These are phyloP conservation scores for Cladosporium halotolerans DNA, from an alignment of 2,329 filamentous ascomycete species.

Conservation along the genomic window DNA sequence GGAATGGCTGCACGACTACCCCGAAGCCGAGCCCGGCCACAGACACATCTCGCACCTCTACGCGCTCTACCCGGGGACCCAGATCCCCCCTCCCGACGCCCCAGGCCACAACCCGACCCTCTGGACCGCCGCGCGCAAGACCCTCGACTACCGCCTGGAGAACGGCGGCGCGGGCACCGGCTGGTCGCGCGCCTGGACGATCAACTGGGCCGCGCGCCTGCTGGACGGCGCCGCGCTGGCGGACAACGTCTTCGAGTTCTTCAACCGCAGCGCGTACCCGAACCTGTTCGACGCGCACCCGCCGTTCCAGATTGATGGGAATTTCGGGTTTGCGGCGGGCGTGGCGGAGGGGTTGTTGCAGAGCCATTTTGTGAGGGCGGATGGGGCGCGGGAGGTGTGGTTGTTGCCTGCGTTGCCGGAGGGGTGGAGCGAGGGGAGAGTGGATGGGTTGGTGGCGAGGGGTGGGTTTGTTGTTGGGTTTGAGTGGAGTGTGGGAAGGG, in stretches of 20 bases:
- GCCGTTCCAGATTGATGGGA: slow-evolving; percentile 56
- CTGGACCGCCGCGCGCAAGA: slow-evolving; percentile 40
- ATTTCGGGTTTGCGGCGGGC: slow-evolving; percentile 48
- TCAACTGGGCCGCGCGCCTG: slow-evolving; percentile 48
- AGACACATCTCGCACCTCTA: slow-evolving; percentile 51
- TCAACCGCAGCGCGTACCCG: slow-evolving; percentile 8
- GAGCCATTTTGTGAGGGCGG: slow-evolving; percentile 1
- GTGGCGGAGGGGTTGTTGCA: slow-evolving; percentile 13
- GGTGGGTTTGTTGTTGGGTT: slow-evolving; percentile 6
- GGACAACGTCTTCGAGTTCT: slow-evolving; percentile 34
- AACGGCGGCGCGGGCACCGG: slow-evolving; percentile 49
- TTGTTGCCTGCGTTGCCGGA: slow-evolving; percentile 20
- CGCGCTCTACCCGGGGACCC: slow-evolving; percentile 52
- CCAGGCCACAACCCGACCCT: slow-evolving; percentile 42
- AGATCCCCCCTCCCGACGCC: slow-evolving; percentile 38
- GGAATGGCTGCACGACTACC: slow-evolving; percentile 47
- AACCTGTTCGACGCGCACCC: slow-evolving; percentile 30
- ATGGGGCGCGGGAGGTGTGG: slow-evolving; percentile 5
- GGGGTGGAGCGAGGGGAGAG: slow-evolving; percentile 3
- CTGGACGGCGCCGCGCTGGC: slow-evolving; percentile 48
- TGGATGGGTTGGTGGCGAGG: slow-evolving; percentile 5
- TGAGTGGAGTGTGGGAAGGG: not conserved
- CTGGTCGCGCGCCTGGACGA: slow-evolving; percentile 55
- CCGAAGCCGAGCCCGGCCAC: slow-evolving; percentile 41
- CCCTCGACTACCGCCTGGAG: slow-evolving; percentile 41